Evolutionary conservation across 306 rosid genomes (phyloP), one percentile per base, ranked within the genome.

Genomic region (Mimosa pudica): DNA sequence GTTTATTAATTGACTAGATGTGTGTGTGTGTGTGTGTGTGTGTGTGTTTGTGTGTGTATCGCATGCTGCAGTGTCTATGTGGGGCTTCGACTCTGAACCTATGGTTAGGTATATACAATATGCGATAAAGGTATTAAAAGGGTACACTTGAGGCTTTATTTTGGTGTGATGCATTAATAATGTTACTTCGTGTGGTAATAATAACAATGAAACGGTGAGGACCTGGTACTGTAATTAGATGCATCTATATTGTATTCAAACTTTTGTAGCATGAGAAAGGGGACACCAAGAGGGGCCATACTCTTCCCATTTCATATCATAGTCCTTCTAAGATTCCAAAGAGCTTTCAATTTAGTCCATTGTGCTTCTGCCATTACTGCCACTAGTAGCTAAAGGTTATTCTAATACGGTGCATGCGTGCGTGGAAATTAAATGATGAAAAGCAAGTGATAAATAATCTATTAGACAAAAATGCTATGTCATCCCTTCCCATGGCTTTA

Each of bases 331-430:
- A 18, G 72, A 42, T 78, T 62, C 70, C 49, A 10, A 30, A 17
- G 16, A 54, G 18, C 70, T 38, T 78, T 17, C 8, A 24, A 60
- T 69, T 16, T 55, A 55, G 45, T 68, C 42, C 3, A 10, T 17
- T 2, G 70, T 57, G 76, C 70, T 70, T 45, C 64, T 35, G 46
- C 74, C 44, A 77, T 20, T 36, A 7, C 76, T 78, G 76, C 55
- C 62, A 61, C 17, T 61, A 2, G 42, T 38, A 35, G 4, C 73
- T 47, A 10, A 64, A 66, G 72, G 0, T n/a, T 38, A 38, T 38
- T 67, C 47, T 33, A n/a, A 44, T 45, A 18, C 1, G 41, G n/a
- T 35, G 70, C 42, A 7, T 9, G 52, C 6, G 58, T 52, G 7
- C 47, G 74, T 4, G 42, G 41, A 46, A 20, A n/a, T n/a, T 16